Base-by-base conservation (phyloP, 1,284 basidiomycete genomes). In the Malassezia dermatis region DNA sequence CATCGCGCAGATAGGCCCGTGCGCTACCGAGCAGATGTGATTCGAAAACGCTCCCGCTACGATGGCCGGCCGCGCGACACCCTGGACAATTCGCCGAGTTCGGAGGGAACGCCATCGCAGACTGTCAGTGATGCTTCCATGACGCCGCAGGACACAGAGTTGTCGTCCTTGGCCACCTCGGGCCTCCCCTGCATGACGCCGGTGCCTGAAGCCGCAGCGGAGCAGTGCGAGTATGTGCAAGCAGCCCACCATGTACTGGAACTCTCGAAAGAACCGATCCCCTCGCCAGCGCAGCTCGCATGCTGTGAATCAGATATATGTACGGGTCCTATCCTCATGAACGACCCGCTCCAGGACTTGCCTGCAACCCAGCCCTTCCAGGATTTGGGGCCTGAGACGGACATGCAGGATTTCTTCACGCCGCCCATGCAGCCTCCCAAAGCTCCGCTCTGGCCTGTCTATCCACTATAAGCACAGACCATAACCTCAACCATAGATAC, bases 11-110 rank as follows among this genome's bases (percentile, higher is more conserved):
- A 69, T 44, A 53, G 69, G 15, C 70, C 70, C 1, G 59, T 62
- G 4, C 63, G 61, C 24, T 71, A 70, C 62, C 54, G 71, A 3
- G 67, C 67, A 10, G 71, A 73, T 47, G 62, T 69, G 30, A 72
- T 73, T 48, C 66, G 66, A 47, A 71, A 70, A 54, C 56, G 70
- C 7, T 61, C 64, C 37, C 53, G 70, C 15, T 69, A 68, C 27
- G 68, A 73, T 24, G 27, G 30, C 13, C 56, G 56, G 10, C 48
- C 19, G 23, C 37, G 48, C 8, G 17, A 35, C 4, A 23, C 13
- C 11, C 19, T 19, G 37, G 37, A 21, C 17, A 39, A 19, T 4
- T 39, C 37, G 15, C 17, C 19, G 5, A 21, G 19, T 8, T 2
- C 37, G 3, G 24, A 43, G n/a, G 41, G 4, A 27, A 43, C 41